phyloP scores from a whole-genome alignment of 2,329 filamentous ascomycete genomes.

The Diaporthe capsici region DNA sequence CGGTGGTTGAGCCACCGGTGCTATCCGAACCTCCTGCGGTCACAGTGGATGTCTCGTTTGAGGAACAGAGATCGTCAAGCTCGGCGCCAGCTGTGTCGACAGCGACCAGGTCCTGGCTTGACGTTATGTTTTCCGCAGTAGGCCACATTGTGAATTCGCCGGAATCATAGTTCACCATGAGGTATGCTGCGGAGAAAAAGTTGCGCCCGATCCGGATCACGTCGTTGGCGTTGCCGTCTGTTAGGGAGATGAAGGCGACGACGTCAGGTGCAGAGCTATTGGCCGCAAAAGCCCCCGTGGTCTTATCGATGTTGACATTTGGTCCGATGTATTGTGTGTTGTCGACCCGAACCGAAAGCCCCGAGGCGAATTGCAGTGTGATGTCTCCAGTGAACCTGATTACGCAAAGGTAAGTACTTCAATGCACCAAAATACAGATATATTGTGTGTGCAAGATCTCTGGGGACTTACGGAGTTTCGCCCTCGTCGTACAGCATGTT shows the following conservation, averaged over 20 bases:
- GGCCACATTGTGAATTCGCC: constrained; percentile 35
- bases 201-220: not conserved
- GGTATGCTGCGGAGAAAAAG: constrained; percentile 31
- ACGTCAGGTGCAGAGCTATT: not conserved
- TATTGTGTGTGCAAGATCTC: not conserved
- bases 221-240: not conserved
- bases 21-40: not conserved
- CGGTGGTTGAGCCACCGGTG: not conserved
- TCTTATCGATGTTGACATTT: not conserved
- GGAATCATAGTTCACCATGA: constrained; percentile 32
- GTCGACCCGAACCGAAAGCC: not conserved
- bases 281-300: not conserved
- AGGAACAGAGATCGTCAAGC: not conserved
- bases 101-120: constrained; percentile 33
- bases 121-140: constrained; percentile 9
- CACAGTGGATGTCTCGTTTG: not conserved
- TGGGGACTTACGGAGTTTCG: constrained; percentile 1
- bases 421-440: not conserved
- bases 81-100: constrained; percentile 7
- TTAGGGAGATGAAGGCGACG: not conserved
- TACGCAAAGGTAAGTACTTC: not conserved
- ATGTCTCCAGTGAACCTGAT: not conserved
- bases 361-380: not conserved
- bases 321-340: not conserved
- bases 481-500: not conserved